Evolutionary conservation across 164 flowering plant species (phyloP), one percentile per base, ranked within the genome.

Genomic region (Litsea cubeba): DNA sequence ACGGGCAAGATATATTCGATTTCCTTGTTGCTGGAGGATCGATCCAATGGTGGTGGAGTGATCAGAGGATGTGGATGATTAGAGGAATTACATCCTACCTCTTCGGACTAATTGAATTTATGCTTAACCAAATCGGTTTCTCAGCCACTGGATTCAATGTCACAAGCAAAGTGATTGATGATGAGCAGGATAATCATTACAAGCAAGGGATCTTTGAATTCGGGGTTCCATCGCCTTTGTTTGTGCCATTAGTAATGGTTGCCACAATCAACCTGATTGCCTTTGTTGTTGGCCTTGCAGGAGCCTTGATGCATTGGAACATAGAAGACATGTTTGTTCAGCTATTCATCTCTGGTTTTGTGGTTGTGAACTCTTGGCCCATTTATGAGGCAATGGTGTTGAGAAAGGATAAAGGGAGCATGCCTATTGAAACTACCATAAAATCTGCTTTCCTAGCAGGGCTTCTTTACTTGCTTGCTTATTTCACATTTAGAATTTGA

Each of bases 11-110:
- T 71, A 24, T 73, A 3, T 1, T 82, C 0, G 98, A 92, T 1
- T 87, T 79, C 73, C 8, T 79, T 0, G 23, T 82, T 1, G 79
- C 25, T 0, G 83, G 82, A 26, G 84, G 85, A 7, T 81, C 87
- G 1, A 17, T 84, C 28, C 71, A 28, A 62, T 77, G 79, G 67
- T 94, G 98, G 98, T 89, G 93, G 93, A 93, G 73, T 51, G 88
- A 85, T 49, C 94, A 91, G 64, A 83, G 97, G 70, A 85, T 88
- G 83, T 94, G 94, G 95, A 50, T 89, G 79, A 81, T 88, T 20
- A 82, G 84, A 25, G 93, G 97, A n/a, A 76, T 83, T 2, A 72
- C 98, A 20, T 82, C 83, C 64, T 83, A 65, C 76, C 40, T 78
- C 3, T 89, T 87, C 67, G 91, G 83, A 17, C 23, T 68, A 3